A percentile compares a stretch with the other conserved stretches of the same genome.
phyloP scores from a whole-genome alignment of 75 land plant species.

The Selaginella tamariscina region DNA sequence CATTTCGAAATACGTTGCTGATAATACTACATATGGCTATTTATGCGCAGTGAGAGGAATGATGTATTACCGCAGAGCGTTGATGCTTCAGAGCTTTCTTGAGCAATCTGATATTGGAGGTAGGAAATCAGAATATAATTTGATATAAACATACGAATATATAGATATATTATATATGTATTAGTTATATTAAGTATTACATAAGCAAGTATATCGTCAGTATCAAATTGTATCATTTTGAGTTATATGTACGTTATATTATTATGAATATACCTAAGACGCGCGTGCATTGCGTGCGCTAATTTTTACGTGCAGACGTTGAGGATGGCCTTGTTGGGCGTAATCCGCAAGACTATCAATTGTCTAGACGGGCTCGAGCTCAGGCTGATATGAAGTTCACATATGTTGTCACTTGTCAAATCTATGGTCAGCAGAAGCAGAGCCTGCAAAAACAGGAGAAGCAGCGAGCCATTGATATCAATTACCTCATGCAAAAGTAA shows the following conservation, averaged over 20 bases:
- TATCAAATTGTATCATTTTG: too few species aligned
- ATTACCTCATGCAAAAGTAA: constrained; percentile 64
- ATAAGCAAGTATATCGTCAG: too few species aligned
- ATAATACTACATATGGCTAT: background rate
- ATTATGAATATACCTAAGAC: too few species aligned
- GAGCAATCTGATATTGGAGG: constrained; percentile 48
- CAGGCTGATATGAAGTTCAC: constrained; percentile 91
- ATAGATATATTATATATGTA: too few species aligned
- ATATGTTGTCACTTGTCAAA: constrained; percentile 95
- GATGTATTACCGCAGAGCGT: constrained; percentile 96
- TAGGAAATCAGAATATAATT: too few species aligned
- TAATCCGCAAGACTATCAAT: constrained; percentile 38
- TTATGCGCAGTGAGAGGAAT: constrained; percentile 79
- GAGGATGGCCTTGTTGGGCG: constrained; percentile 36
- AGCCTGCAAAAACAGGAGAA: constrained; percentile 39
- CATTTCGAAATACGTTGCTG: too few species aligned
- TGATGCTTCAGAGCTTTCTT: constrained; percentile 70
- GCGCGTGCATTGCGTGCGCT: too few species aligned
- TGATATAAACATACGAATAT: too few species aligned
- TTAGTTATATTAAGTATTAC: too few species aligned
- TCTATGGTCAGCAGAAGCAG: constrained; percentile 89
- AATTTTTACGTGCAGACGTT: constrained; percentile 21
- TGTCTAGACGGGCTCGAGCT: constrained; percentile 50
- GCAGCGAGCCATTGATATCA: constrained; percentile 84
- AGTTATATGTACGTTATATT: too few species aligned